phyloP scores from a whole-genome alignment of 768 basidiomycete species.

The Gymnopilus dilepis region DNA sequence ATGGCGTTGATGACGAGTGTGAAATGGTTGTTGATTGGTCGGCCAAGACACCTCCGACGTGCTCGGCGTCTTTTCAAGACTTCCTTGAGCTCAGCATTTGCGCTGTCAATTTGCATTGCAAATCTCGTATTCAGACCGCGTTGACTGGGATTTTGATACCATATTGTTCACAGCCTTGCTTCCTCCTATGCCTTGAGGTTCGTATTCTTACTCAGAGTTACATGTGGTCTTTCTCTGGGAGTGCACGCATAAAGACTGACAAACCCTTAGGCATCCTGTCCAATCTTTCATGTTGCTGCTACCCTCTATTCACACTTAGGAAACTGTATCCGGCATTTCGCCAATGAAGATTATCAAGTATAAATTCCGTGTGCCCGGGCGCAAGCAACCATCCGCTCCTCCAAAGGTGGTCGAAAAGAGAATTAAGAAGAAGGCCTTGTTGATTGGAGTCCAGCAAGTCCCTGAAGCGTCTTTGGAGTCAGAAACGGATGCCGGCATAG shows the following conservation, averaged over 20 bases:
- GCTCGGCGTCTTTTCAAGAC: no score
- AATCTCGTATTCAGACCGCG: no score
- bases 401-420: conserved; percentile 10
- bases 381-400: neutral
- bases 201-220: neutral
- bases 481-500: neutral
- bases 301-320: neutral
- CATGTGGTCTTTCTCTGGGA: neutral
- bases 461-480: conserved; percentile 13
- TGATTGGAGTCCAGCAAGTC: conserved; percentile 43
- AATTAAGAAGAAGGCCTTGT: conserved; percentile 37
- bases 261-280: neutral
- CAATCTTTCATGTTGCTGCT: neutral
- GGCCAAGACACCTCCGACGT: no score
- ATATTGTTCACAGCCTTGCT: neutral
- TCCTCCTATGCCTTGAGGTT: neutral
- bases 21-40: no score
- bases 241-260: neutral
- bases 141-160: no score
- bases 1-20: no score
- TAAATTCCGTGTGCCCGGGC: conserved; percentile 2
- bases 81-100: no score
- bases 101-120: no score
- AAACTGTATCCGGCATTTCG: neutral
- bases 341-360: conserved; percentile 19